Evolutionary conservation across 306 rosid genomes (phyloP), one percentile per base, ranked within the genome.

Genomic region (Vicia sativa): DNA sequence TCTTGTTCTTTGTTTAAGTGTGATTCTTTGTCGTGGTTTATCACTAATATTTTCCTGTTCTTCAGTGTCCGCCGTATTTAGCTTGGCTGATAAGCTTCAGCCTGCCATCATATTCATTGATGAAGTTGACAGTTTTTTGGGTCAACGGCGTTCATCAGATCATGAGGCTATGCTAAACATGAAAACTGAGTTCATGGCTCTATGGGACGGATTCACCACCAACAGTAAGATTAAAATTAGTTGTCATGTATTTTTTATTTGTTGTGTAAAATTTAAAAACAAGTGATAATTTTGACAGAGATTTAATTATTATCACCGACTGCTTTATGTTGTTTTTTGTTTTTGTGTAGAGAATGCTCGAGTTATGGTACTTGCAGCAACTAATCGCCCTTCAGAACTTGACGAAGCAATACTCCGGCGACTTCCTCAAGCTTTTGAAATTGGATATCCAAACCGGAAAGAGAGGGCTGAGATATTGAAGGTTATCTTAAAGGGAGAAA

Each of bases 391-490:
- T 59, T 87, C 99, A 37, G 97, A 95, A 72, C 96, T 95, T 61
- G 99, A 95, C 73, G 99, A 95, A 84, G 99, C 99, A 56, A 95
- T 95, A 60, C 99, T 95, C 35, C 68, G 99, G n/a, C 99, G 99
- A 54, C 89, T 95, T 82, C 95, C 99, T 74, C 99, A 95, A 69
- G 88, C 99, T 55, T 95, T 95, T 82, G 97, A 95, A 79, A 90
- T 95, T 65, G 97, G 96, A 69, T 42, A 80, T 44, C 99, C 99
- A 6, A 89, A 84, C 72, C 78, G 44, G 29, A 78, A 64, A 65
- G 99, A 90, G 87, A 87, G 99, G 72, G 89, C 86, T 41, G 91
- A 78, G 65, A 95, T 95, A 87, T 78, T 95, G 25, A 90, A 84
- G 78, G 97, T 95, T 71, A 72, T 84, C 76, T 63, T 95, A 72